Evolutionary conservation across 23 red algal species (phyloP), one percentile per base, ranked within the genome.

Genomic region (Gracilaria gracilis): DNA sequence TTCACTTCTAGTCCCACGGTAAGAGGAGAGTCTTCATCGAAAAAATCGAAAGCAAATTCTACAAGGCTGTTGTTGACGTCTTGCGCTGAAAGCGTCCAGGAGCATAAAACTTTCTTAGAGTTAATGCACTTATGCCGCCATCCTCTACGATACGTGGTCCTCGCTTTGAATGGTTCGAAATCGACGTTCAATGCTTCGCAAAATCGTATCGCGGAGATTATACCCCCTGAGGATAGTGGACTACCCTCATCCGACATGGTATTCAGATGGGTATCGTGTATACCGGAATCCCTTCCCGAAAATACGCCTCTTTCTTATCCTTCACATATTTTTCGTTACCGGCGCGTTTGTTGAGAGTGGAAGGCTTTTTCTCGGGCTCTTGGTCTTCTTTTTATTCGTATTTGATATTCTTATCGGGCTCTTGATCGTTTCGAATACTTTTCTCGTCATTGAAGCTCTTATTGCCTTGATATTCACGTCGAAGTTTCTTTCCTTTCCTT

Each of bases 121-220:
- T 76, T 67, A 6, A 59, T 33, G 28, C 84, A 39, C 39, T 76
- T 32, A 54, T 76, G 25, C 14, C 59, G 34, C 82, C 82, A 86
- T 51, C 62, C 65, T 20, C 65, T 57, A 9, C 29, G n/a, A 57
- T 86, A 86, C 1, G 9, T 67, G 25, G 24, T 0, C 54, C 67
- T 38, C 27, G 84, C 67, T 29, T 35, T 36, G 16, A 0, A 0
- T 4, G 55, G 47, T 5, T 14, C 46, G 29, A 77, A 38, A 0
- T 32, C 0, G 19, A 88, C 54, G 6, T 37, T 37, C 24, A 76
- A 49, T 23, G 38, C 9, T 4, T 88, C 84, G 71, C 84, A 88
- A 6, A 88, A 48, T 40, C 4, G 55, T 28, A 40, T 46, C 4
- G 84, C 84, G 3, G 48, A 50, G 11, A 24, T 20, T 59, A 88